phyloP scores from a whole-genome alignment of 1,284 basidiomycete species.

The Sphagnurus paluster region DNA sequence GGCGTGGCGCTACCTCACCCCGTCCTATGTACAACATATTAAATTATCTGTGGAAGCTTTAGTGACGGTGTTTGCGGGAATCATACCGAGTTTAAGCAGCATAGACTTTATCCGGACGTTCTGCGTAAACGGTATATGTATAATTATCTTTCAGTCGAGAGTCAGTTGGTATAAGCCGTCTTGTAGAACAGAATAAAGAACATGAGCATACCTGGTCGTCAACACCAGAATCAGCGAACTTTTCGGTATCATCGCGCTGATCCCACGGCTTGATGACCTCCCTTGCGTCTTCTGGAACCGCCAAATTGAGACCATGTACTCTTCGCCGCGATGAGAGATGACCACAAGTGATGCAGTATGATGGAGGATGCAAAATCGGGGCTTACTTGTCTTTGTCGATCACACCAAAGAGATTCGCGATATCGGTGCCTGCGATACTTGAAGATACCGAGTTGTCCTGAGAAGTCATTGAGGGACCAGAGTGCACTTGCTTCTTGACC shows the following conservation, averaged over 20 bases:
- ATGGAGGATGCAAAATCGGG: conserved; percentile 11
- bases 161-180: not conserved
- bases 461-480: conserved; percentile 15
- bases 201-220: conserved; percentile 79
- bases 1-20: conserved; percentile 66
- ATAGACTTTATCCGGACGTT: conserved; percentile 75
- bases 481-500: too few species aligned
- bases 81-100: conserved; percentile 71
- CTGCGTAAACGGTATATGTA: conserved; percentile 79
- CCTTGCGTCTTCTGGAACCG: conserved; percentile 73
- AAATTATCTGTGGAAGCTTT: conserved; percentile 4
- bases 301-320: conserved; percentile 76
- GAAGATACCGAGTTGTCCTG: conserved; percentile 29
- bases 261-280: conserved; percentile 80
- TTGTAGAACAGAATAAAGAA: not conserved
- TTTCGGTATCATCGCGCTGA: conserved; percentile 64
- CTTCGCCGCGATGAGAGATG: conserved; percentile 40
- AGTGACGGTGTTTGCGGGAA: conserved; percentile 3
- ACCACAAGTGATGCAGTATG: conserved; percentile 6
- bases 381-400: conserved; percentile 75
- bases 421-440: conserved; percentile 39
- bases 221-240: conserved; percentile 70
- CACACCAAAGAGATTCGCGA: conserved; percentile 58
- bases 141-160: conserved; percentile 53
- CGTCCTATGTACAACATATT: conserved; percentile 46